Evolutionary conservation across 1,284 basidiomycete genomes (phyloP).

Genomic region (Cutaneotrichosporon mucoides): DNA sequence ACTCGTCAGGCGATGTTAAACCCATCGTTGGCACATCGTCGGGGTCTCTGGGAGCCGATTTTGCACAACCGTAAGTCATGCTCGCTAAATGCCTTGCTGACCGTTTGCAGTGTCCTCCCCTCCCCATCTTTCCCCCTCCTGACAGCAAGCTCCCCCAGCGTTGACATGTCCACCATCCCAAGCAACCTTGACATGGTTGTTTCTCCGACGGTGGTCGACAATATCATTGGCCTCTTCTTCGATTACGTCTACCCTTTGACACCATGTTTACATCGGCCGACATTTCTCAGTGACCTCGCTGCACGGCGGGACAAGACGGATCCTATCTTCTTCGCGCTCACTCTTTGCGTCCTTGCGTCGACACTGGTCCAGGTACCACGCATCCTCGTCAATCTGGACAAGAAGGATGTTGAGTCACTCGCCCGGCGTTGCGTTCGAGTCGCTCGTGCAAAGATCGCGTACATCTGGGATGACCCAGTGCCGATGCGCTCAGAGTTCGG

Average conservation of each 20-base stretch:
- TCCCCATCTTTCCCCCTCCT: conserved; percentile 11
- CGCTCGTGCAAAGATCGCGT: conserved; percentile 30
- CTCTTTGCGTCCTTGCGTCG: conserved; percentile 34
- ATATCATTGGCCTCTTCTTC: conserved; percentile 41
- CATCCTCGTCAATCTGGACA: conserved; percentile 36
- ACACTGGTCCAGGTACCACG: conserved; percentile 42
- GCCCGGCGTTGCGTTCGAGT: conserved; percentile 33
- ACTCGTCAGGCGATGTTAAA: background rate
- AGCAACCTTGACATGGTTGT: conserved; percentile 38
- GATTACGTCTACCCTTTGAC: conserved; percentile 42
- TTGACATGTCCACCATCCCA: conserved; percentile 15
- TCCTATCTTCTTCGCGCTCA: conserved; percentile 35
- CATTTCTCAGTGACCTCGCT: conserved; percentile 34
- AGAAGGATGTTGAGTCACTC: conserved; percentile 35
- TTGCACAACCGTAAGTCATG: background rate
- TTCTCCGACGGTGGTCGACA: conserved; percentile 27
- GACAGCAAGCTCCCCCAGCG: conserved; percentile 8
- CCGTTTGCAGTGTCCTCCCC: background rate
- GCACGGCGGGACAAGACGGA: conserved; percentile 33
- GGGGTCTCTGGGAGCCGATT: background rate
- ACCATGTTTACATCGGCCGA: conserved; percentile 42
- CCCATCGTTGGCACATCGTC: background rate
- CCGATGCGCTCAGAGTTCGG: conserved; percentile 18
- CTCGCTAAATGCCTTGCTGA: background rate
- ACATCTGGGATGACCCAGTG: conserved; percentile 32